phyloP scores from a whole-genome alignment of 23 red algal species.

The Agarophyton chilense region DNA sequence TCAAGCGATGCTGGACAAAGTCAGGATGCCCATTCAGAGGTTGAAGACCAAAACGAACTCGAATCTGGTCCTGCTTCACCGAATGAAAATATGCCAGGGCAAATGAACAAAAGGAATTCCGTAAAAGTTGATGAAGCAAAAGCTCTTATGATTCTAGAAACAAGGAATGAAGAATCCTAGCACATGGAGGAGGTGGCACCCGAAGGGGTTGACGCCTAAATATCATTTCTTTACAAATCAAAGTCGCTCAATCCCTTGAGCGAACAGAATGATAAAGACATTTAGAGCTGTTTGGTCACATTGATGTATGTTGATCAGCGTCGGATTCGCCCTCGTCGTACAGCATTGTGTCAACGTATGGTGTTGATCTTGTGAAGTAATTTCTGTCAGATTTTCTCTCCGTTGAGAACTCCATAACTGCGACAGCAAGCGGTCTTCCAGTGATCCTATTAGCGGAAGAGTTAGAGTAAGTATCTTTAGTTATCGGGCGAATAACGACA shows the following conservation, averaged over 20 bases:
- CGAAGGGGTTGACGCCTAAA: too few species aligned
- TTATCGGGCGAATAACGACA: background rate
- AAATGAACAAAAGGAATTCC: background rate
- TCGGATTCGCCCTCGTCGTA: background rate
- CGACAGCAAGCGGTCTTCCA: background rate
- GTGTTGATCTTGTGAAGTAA: background rate
- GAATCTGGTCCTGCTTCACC: background rate
- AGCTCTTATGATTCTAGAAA: slow-evolving; percentile 5
- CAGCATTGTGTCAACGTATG: background rate
- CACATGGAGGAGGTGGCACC: too few species aligned
- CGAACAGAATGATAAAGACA: slow-evolving; percentile 1
- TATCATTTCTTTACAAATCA: too few species aligned
- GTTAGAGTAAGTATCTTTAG: slow-evolving; percentile 16
- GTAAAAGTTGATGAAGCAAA: slow-evolving; percentile 6
- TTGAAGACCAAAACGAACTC: background rate
- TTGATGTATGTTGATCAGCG: background rate
- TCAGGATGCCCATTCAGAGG: background rate
- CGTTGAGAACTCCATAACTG: background rate
- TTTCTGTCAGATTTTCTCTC: slow-evolving; percentile 37
- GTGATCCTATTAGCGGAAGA: background rate
- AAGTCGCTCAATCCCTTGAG: background rate
- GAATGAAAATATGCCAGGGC: background rate
- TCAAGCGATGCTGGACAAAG: background rate
- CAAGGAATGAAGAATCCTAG: background rate
- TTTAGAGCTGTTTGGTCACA: background rate